phyloP scores from a whole-genome alignment of 257 asterid genomes.

The Nicotiana noctiflora region DNA sequence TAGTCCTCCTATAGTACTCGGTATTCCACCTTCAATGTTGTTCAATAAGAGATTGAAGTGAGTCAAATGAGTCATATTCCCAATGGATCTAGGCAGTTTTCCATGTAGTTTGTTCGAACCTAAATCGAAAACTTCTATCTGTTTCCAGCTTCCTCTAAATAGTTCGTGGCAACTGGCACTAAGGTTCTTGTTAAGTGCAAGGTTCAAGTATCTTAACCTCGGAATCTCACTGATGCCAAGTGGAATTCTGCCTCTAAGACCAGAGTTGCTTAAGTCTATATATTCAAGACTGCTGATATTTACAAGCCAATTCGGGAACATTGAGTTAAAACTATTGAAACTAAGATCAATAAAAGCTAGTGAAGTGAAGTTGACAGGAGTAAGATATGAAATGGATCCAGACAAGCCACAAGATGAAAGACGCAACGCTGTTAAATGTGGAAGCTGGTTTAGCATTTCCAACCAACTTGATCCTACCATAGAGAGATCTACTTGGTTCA shows the following conservation, averaged over 20 bases:
- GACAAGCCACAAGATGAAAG: conserved; percentile 28
- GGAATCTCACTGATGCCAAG: conserved; percentile 32
- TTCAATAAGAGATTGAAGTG: conserved; percentile 23
- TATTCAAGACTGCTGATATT: conserved; percentile 38
- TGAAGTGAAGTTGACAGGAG: conserved; percentile 32
- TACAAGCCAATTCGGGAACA: conserved; percentile 43
- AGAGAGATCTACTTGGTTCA: conserved; percentile 38
- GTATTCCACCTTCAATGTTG: conserved; percentile 38
- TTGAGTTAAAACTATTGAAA: conserved; percentile 25
- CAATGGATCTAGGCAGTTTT: conserved; percentile 30
- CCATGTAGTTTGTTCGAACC: conserved; percentile 32
- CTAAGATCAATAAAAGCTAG: conserved; percentile 44
- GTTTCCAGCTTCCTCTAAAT: conserved; percentile 33
- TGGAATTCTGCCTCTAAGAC: conserved; percentile 40
- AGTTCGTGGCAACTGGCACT: conserved; percentile 25
- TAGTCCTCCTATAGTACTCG: conserved; percentile 34
- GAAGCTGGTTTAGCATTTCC: conserved; percentile 29
- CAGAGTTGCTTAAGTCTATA: conserved; percentile 26
- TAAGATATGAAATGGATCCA: conserved; percentile 28
- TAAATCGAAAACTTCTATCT: conserved; percentile 26
- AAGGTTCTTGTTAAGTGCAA: conserved; percentile 31
- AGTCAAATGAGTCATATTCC: conserved; percentile 31
- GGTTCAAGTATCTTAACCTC: conserved; percentile 26
- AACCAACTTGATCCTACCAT: conserved; percentile 30
- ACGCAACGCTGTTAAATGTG: conserved; percentile 27